phyloP scores from a whole-genome alignment of 2,329 filamentous ascomycete genomes.

The Tympanopsis confertula region DNA sequence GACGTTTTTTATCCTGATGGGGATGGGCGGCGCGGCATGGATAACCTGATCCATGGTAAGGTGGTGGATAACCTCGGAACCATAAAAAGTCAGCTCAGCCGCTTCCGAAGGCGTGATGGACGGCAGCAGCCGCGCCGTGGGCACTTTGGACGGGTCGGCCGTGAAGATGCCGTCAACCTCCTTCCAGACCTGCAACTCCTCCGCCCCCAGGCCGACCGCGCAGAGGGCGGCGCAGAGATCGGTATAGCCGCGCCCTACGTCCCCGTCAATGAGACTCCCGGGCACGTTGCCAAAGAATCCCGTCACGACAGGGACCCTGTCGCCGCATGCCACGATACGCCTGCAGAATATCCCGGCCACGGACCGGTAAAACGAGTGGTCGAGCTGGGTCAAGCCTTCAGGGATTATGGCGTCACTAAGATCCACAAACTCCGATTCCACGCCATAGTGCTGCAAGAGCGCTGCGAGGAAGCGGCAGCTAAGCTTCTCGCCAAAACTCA shows the following conservation, averaged over 20 bases:
- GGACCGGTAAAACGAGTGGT: constrained; percentile 58
- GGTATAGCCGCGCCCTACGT: constrained; percentile 90
- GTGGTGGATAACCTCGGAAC: constrained; percentile 94
- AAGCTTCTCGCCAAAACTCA: constrained; percentile 91
- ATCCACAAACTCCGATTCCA: constrained; percentile 83
- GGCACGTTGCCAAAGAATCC: constrained; percentile 93
- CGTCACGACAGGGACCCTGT: constrained; percentile 68
- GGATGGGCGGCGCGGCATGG: constrained; percentile 56
- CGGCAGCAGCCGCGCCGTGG: constrained; percentile 78
- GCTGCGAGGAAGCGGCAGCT: constrained; percentile 86
- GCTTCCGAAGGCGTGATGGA: constrained; percentile 90
- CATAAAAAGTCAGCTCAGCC: constrained; percentile 87
- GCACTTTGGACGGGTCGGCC: constrained; percentile 74
- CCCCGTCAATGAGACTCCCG: constrained; percentile 74
- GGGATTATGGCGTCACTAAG: constrained; percentile 73
- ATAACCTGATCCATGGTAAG: constrained; percentile 97
- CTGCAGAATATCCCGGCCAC: constrained; percentile 49
- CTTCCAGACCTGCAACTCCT: constrained; percentile 96
- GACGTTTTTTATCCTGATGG: constrained; percentile 84
- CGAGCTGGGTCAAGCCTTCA: constrained; percentile 44
- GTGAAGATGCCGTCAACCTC: constrained; percentile 93
- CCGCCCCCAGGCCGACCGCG: constrained; percentile 75
- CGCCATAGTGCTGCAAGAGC: constrained; percentile 67
- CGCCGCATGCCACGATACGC: constrained; percentile 52
- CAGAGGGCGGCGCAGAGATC: constrained; percentile 88